A percentile compares a stretch with the other conserved stretches of the same genome.
Conservation (phyloP, 169 alveolate species). For the Plasmodium ovale region DNA sequence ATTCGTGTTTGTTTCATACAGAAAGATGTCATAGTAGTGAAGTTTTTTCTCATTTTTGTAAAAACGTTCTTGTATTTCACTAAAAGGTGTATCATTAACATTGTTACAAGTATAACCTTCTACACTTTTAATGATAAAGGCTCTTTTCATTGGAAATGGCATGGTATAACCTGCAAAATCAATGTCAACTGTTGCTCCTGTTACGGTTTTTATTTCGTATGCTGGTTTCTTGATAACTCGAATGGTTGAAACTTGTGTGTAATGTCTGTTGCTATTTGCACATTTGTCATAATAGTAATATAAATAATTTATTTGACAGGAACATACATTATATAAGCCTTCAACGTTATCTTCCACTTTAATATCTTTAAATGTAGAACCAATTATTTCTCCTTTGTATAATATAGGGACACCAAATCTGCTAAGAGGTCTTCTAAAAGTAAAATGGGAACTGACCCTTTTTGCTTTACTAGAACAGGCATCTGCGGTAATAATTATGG, state of each 20-base stretch:
- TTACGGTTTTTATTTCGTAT: background rate
- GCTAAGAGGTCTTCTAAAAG: constrained; percentile 5
- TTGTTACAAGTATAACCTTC: constrained; percentile 39
- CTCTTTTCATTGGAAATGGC: constrained; percentile 54
- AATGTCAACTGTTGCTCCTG: constrained; percentile 29
- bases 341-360: constrained; percentile 36
- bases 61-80: constrained; percentile 47
- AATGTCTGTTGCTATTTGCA: constrained; percentile 25
- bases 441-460: constrained; percentile 16
- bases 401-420: constrained; percentile 49
- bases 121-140: constrained; percentile 45
- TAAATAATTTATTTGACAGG: constrained; percentile 26
- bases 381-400: constrained; percentile 63
- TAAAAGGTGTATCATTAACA: constrained; percentile 40
- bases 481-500: constrained; percentile 44
- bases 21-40: constrained; percentile 31
- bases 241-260: constrained; percentile 27
- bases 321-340: constrained; percentile 66
- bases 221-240: constrained; percentile 30
- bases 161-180: constrained; percentile 16
- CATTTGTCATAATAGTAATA: constrained; percentile 33
- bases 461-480: constrained; percentile 21
- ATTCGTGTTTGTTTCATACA: constrained; percentile 21
- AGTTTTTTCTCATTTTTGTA: constrained; percentile 37
- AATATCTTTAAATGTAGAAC: constrained; percentile 45